A percentile compares a stretch with the other conserved stretches of the same genome.
Conservation (phyloP, 108 stramenopile genomes). For the Craspedostauros australis region DNA sequence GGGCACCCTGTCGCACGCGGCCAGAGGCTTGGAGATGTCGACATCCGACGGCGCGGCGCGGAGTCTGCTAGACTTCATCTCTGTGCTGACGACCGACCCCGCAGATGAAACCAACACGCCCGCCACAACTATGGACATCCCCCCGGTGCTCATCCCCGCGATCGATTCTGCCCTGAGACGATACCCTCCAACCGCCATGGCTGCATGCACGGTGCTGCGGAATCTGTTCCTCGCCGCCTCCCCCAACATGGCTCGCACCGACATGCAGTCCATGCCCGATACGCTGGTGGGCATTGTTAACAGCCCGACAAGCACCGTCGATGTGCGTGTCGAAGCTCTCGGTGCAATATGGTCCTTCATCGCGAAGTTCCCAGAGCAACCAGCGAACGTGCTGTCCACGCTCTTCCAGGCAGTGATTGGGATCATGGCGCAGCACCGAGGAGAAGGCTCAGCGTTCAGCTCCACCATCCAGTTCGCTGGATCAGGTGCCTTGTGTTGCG, state of each 20-base stretch:
- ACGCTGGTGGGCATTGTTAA: slow-evolving; percentile 4
- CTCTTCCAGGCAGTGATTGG: slow-evolving; percentile 13
- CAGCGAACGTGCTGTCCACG: background rate
- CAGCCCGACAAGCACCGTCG: background rate
- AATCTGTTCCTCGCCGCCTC: slow-evolving; percentile 1
- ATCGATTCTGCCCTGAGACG: background rate
- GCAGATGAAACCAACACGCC: too few relatives aligned
- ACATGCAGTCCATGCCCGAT: background rate
- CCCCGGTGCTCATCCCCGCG: too few relatives aligned
- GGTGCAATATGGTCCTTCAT: slow-evolving; percentile 25
- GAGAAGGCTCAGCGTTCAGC: slow-evolving; percentile 7
- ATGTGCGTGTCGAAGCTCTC: slow-evolving; percentile 13
- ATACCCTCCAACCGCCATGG: background rate
- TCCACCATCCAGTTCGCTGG: slow-evolving; percentile 7
- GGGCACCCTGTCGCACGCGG: too few relatives aligned
- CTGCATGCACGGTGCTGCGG: slow-evolving; percentile 1
- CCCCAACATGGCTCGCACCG: background rate
- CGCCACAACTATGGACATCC: too few relatives aligned
- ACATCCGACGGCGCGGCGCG: too few relatives aligned
- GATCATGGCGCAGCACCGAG: slow-evolving; percentile 7
- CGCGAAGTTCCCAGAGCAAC: slow-evolving; percentile 5
- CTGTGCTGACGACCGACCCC: too few relatives aligned
- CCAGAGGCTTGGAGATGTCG: too few relatives aligned
- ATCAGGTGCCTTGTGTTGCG: slow-evolving; percentile 20
- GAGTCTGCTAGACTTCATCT: too few relatives aligned